Conservation (phyloP, 2,329 filamentous ascomycete species). For the Triangularia verruculosa region DNA sequence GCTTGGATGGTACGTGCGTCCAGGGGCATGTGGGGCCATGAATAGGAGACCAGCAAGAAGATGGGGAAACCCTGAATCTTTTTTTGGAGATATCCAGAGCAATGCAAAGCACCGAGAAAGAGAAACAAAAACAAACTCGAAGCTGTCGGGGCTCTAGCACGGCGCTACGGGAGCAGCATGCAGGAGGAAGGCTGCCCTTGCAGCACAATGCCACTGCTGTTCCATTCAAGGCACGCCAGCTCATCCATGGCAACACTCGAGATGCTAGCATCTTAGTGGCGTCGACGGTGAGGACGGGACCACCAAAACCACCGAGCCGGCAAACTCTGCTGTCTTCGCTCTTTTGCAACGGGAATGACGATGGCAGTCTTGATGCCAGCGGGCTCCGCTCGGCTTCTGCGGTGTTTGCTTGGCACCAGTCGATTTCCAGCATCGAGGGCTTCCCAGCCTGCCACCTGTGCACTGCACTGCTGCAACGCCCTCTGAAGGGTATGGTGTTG, state of each 20-base stretch:
- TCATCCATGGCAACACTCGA: not conserved
- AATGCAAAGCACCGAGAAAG: not conserved
- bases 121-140: conserved; percentile 9
- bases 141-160: conserved; percentile 1
- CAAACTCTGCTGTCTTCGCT: not conserved
- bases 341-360: not conserved
- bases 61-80: conserved; percentile 5
- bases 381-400: not conserved
- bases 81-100: not conserved
- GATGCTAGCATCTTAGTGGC: not conserved
- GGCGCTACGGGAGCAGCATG: conserved; percentile 2
- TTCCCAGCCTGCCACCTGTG: not conserved
- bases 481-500: not conserved
- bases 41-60: conserved; percentile 11
- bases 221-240: not conserved
- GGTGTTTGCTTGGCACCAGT: conserved; percentile 1
- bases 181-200: conserved; percentile 9
- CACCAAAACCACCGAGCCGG: not conserved
- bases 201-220: conserved; percentile 1
- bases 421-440: not conserved
- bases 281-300: not conserved
- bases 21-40: conserved; percentile 14
- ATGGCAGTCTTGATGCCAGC: not conserved
- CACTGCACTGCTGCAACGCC: not conserved
- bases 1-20: conserved; percentile 11